Evolutionary conservation across 768 basidiomycete species (phyloP).

Genomic region (Amanita pseudoporphyria): DNA sequence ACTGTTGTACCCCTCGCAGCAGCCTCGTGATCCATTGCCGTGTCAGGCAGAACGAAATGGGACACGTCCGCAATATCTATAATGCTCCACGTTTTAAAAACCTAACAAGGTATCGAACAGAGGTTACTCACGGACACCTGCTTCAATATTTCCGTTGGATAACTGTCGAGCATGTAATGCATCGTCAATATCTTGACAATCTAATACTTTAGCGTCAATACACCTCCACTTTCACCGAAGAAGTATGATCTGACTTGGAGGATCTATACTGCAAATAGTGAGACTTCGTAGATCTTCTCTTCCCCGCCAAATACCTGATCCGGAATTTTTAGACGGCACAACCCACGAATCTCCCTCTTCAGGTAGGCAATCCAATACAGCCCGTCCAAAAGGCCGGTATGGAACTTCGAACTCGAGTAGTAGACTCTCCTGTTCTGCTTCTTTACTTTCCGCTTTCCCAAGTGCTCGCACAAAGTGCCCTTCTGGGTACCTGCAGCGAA

Average conservation of each 20-base stretch:
- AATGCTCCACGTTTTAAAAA: background rate
- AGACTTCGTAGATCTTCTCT: conserved; percentile 82
- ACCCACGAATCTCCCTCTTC: conserved; percentile 86
- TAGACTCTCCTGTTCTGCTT: conserved; percentile 91
- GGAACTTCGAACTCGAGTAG: conserved; percentile 93
- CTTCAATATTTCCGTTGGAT: conserved; percentile 91
- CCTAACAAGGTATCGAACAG: background rate
- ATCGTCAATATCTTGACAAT: conserved; percentile 97
- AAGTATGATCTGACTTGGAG: conserved; percentile 50
- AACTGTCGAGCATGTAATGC: conserved; percentile 84
- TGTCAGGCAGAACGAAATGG: conserved; percentile 88
- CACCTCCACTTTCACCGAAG: background rate
- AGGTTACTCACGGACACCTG: conserved; percentile 86
- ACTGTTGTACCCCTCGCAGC: conserved; percentile 96
- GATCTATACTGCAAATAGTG: conserved; percentile 94
- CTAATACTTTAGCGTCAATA: conserved; percentile 25
- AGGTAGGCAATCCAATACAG: conserved; percentile 87
- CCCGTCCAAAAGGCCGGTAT: conserved; percentile 93
- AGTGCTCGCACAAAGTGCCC: conserved; percentile 94
- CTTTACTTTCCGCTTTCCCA: conserved; percentile 87
- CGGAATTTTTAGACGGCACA: conserved; percentile 65
- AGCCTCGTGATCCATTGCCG: conserved; percentile 93
- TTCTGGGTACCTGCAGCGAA: conserved; percentile 68
- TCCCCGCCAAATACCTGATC: conserved; percentile 54
- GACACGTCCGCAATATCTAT: conserved; percentile 98